These are phyloP conservation scores for Brettanomyces custersianus DNA, from an alignment of 805 yeast genomes.

Conservation along the genomic window DNA sequence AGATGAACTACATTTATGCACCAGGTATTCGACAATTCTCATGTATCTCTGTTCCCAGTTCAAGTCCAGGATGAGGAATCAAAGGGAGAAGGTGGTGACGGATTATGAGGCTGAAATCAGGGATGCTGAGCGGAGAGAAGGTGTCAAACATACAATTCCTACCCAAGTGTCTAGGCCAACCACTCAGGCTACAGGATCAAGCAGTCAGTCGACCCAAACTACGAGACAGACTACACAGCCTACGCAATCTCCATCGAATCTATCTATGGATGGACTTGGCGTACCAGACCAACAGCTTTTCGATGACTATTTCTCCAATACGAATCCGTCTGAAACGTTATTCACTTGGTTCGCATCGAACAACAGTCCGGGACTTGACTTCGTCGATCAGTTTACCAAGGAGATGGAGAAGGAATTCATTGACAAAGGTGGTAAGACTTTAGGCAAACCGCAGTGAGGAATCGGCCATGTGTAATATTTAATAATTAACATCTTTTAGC, in stretches of 20 bases:
- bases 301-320: slow-evolving; percentile 22
- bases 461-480: not conserved
- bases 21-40: slow-evolving; percentile 67
- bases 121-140: slow-evolving; percentile 9
- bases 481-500: not conserved
- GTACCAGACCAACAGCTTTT: slow-evolving; percentile 21
- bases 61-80: slow-evolving; percentile 32
- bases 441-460: not conserved
- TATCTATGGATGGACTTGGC: slow-evolving; percentile 4
- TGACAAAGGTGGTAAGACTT: slow-evolving; percentile 18
- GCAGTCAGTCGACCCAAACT: not conserved
- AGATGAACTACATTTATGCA: slow-evolving; percentile 78
- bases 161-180: not conserved
- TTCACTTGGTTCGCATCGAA: slow-evolving; percentile 43
- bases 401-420: slow-evolving; percentile 62
- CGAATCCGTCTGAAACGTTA: slow-evolving; percentile 28
- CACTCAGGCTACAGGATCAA: not conserved
- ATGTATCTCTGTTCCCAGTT: slow-evolving; percentile 71
- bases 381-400: slow-evolving; percentile 74
- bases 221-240: not conserved
- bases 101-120: slow-evolving; percentile 20
- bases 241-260: not conserved
- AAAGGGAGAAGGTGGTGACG: slow-evolving; percentile 12
- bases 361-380: slow-evolving; percentile 44
- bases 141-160: too few species aligned